Conservation (phyloP, 352 stramenopile species). For the Phytophthora niederhauseri region DNA sequence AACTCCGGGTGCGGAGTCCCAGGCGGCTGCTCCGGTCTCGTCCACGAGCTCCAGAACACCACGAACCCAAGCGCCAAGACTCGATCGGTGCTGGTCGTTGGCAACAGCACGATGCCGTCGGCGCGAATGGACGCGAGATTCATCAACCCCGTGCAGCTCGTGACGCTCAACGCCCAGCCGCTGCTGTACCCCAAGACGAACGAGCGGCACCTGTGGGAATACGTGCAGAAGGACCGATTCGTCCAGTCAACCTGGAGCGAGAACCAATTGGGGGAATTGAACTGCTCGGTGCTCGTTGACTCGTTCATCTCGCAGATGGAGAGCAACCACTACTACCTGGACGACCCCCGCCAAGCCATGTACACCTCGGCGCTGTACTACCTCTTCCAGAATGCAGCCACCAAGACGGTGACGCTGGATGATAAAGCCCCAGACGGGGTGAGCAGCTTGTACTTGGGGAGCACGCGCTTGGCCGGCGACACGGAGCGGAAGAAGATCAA, state of each 20-base stretch:
- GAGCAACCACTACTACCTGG: slow-evolving; percentile 50
- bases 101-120: slow-evolving; percentile 29
- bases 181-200: slow-evolving; percentile 23
- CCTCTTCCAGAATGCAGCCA: slow-evolving; percentile 47
- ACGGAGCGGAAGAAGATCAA: slow-evolving; percentile 53
- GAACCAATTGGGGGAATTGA: slow-evolving; percentile 17
- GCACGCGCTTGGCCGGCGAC: slow-evolving; percentile 40
- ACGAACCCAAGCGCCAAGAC: slow-evolving; percentile 13
- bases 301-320: slow-evolving; percentile 54
- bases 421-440: slow-evolving; percentile 2
- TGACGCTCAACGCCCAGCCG: slow-evolving; percentile 28
- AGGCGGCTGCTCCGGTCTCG: slow-evolving; percentile 31
- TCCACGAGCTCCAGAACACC: slow-evolving; percentile 33
- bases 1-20: slow-evolving; percentile 31
- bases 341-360: slow-evolving; percentile 46
- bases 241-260: slow-evolving; percentile 11
- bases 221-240: slow-evolving; percentile 29
- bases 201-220: slow-evolving; percentile 31
- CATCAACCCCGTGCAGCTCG: slow-evolving; percentile 32
- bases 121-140: slow-evolving; percentile 25
- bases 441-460: slow-evolving; percentile 29
- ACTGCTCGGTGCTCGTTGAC: slow-evolving; percentile 53
- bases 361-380: slow-evolving; percentile 64
- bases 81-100: slow-evolving; percentile 26
- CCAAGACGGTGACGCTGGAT: slow-evolving; percentile 32